Base-by-base conservation (phyloP, 768 basidiomycete species). In the Mycena maculata region DNA sequence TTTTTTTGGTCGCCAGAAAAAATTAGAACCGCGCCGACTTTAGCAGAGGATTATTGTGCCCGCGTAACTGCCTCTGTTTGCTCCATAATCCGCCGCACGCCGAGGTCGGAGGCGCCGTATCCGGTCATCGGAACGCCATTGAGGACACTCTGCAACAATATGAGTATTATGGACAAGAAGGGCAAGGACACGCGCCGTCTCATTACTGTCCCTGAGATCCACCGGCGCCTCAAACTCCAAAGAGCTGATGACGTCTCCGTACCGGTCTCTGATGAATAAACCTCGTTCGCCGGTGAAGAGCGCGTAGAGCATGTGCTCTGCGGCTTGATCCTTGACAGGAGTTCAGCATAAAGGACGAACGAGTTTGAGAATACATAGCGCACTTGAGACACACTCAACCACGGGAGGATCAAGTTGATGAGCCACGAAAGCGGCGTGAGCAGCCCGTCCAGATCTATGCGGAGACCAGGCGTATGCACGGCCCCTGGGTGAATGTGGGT, bases 221-320 rank as follows among this genome's bases (percentile, higher is more conserved):
- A 66, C 49, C 11, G 55, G 38, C 13, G n/a, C 44, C 4, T 70
- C 65, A 18, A 70, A 70, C 23, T 7, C 31, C 4, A 28, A 42
- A n/a, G 56, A 15, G 33, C 69, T 70, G 39, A 60, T 15, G 3
- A 31, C 33, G 36, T 70, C 53, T 7, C 69, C 69, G 11, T 47
- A 38, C 3, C 39, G 41, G 38, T 44, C 38, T 16, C 65, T 45
- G 27, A 70, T 3, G 52, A 67, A 70, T 13, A 70, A n/a, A 1
- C 69, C 69, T 2, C 57, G 56, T 3, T 58, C 30, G 20, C 44
- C 38, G 15, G 48, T 58, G 54, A 73, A 60, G 31, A 73, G 63
- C 15, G 70, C 72, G 55, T 67, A 69, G 28, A 73, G 60, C 72
- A 73, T 73, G 53, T 69, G 62, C 38, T 73, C 67, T 2, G 69